Base-by-base conservation (phyloP, 2,329 filamentous ascomycete genomes). In the Onygena corvina region DNA sequence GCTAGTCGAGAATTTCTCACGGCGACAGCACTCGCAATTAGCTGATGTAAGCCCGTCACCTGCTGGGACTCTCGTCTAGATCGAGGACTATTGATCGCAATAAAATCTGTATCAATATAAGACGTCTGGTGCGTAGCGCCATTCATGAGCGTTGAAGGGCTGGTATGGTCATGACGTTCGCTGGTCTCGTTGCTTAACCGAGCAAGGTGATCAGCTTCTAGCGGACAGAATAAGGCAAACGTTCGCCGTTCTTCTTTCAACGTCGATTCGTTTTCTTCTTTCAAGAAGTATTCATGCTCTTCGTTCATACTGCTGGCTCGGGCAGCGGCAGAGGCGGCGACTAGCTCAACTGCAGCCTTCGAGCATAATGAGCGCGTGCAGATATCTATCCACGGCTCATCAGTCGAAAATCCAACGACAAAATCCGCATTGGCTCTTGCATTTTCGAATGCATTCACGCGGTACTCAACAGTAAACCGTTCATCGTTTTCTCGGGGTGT, bases 351-450 rank as follows among this genome's bases (percentile, higher is more conserved):
- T 11, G 42, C 23, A 9, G 42, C 59, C 25, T 61, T 18, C 11
- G 30, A 40, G 5, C 36, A 40, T 8, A 40, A 12, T 5, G 36
- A 25, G 20, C 36, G 36, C 4, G 36, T 40, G 11, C 44, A 63
- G 8, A 62, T 56, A 18, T 59, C 52, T 46, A 65, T 62, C 58
- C 62, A 69, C 14, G 64, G 59, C 44, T 68, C 65, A 33, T 56
- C 59, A 25, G 58, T 63, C 14, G 62, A 20, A 38, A 69, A 64
- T 3, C 67, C 67, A 9, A 64, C 51, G 12, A 69, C 65, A 50
- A 69, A 69, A 50, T 69, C 66, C 34, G 60, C 60, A 49, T 69
- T 65, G 46, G 64, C 61, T 51, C 61, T 63, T 35, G 64, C 66
- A 12, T 64, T 62, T n/a, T 60, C 61, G 46, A 69, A 54, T 27